Evolutionary conservation across 495 filamentous ascomycete species (phyloP).

Genomic region (Chaetomium cochliodes): DNA sequence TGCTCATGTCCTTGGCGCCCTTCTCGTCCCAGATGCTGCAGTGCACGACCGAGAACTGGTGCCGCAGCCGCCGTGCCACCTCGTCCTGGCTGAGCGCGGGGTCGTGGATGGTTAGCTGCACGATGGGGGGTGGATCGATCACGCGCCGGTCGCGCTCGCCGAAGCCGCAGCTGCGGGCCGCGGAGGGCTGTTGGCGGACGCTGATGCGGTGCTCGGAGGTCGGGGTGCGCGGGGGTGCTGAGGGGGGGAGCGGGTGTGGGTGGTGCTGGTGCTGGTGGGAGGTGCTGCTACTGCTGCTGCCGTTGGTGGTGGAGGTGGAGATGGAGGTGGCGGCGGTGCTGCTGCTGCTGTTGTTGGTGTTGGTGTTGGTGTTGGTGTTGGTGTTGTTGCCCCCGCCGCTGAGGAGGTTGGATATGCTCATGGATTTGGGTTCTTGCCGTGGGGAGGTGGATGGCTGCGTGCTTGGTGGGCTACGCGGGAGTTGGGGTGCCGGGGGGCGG

Average conservation of each 20-base stretch:
- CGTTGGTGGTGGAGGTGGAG: conserved; percentile 23
- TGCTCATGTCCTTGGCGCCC: conserved; percentile 59
- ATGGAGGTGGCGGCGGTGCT: too few species aligned
- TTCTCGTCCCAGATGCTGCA: conserved; percentile 70
- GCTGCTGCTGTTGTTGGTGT: conserved; percentile 11
- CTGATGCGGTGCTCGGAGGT: conserved; percentile 50
- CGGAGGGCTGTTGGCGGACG: conserved; percentile 86
- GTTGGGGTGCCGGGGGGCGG: conserved; percentile 17
- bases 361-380: conserved; percentile 26
- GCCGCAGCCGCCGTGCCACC: conserved; percentile 61
- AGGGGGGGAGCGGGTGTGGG: conserved; percentile 36
- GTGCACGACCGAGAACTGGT: conserved; percentile 79
- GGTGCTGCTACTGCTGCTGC: conserved; percentile 38
- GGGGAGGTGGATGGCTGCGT: conserved; percentile 33
- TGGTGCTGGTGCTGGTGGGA: conserved; percentile 38
- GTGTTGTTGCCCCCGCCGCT: conserved; percentile 32
- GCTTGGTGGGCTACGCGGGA: conserved; percentile 31
- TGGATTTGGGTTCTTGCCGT: conserved; percentile 40
- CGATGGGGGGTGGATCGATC: conserved; percentile 92
- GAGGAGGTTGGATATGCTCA: conserved; percentile 49
- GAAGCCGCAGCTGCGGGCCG: conserved; percentile 89
- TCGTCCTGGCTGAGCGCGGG: conserved; percentile 52
- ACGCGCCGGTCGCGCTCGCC: conserved; percentile 90
- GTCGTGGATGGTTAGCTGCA: conserved; percentile 77
- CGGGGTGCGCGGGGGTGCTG: conserved; percentile 9